A percentile compares a stretch with the other conserved stretches of the same genome.
Evolutionary conservation across 2,329 filamentous ascomycete species (phyloP).

Genomic region (Venturia asperata): DNA sequence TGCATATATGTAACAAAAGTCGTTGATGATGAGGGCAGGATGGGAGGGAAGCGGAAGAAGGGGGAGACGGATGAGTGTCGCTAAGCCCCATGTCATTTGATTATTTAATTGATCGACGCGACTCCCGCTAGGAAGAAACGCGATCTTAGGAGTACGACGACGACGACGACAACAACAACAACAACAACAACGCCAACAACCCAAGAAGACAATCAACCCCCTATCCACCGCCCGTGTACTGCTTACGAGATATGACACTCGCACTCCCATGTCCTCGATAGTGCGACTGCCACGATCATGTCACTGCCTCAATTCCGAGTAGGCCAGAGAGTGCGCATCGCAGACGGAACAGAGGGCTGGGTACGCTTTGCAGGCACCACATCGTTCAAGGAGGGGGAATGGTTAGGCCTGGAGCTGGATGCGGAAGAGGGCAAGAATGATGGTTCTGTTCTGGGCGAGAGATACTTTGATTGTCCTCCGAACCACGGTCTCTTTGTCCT

Average conservation of each 20-base stretch:
- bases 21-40: background rate
- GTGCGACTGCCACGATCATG: background rate
- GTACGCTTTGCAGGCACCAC: conserved; percentile 79
- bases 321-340: conserved; percentile 72
- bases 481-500: conserved; percentile 80
- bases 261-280: background rate
- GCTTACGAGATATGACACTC: background rate
- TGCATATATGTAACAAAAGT: background rate
- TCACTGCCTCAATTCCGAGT: conserved; percentile 9
- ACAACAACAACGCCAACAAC: background rate
- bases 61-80: too few species aligned
- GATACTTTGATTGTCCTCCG: conserved; percentile 75
- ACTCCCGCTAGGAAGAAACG: background rate
- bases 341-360: conserved; percentile 66
- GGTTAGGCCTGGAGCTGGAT: conserved; percentile 84
- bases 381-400: conserved; percentile 72
- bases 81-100: too few species aligned
- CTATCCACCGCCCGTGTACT: background rate
- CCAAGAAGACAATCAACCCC: background rate
- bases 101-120: background rate
- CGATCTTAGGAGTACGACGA: background rate
- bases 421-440: conserved; percentile 85
- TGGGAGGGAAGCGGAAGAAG: background rate
- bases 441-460: conserved; percentile 76
- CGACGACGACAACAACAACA: background rate